These are phyloP conservation scores for Mycena filopes DNA, from an alignment of 768 basidiomycete genomes.

Conservation along the genomic window DNA sequence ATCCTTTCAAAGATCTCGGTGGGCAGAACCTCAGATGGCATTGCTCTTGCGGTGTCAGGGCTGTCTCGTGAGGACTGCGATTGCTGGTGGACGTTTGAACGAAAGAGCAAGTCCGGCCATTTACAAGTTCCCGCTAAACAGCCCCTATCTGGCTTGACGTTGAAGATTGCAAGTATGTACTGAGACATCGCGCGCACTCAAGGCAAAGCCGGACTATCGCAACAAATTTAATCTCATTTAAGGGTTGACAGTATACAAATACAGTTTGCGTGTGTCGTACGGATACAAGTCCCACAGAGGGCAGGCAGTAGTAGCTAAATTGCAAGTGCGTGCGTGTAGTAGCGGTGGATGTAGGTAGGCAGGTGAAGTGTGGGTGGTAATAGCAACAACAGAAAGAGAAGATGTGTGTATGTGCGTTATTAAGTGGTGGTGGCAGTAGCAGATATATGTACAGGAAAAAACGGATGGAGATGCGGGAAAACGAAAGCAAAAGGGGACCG, in stretches of 20 bases:
- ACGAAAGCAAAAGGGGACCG: neutral
- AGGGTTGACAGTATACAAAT: constrained; percentile 15
- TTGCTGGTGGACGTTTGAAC: too few relatives aligned
- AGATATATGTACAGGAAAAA: neutral
- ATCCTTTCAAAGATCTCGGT: too few relatives aligned
- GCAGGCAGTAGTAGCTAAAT: neutral
- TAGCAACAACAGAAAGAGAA: constrained; percentile 2
- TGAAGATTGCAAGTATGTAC: too few relatives aligned
- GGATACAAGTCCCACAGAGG: constrained; percentile 23
- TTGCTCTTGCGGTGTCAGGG: too few relatives aligned
- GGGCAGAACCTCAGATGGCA: too few relatives aligned
- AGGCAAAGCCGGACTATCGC: too few relatives aligned
- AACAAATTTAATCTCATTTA: neutral
- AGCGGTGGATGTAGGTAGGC: neutral
- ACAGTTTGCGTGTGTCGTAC: constrained; percentile 17
- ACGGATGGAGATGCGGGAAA: neutral
- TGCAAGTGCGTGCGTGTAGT: constrained; percentile 5
- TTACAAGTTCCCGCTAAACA: too few relatives aligned
- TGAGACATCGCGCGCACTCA: too few relatives aligned
- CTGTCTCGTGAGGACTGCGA: too few relatives aligned
- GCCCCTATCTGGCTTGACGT: too few relatives aligned
- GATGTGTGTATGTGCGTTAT: neutral
- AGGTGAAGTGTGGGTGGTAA: neutral
- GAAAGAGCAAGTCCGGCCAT: too few relatives aligned
- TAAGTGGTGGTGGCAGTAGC: neutral